Conservation (phyloP, 345 rosid genomes). For the Eutrema yunnanense region DNA sequence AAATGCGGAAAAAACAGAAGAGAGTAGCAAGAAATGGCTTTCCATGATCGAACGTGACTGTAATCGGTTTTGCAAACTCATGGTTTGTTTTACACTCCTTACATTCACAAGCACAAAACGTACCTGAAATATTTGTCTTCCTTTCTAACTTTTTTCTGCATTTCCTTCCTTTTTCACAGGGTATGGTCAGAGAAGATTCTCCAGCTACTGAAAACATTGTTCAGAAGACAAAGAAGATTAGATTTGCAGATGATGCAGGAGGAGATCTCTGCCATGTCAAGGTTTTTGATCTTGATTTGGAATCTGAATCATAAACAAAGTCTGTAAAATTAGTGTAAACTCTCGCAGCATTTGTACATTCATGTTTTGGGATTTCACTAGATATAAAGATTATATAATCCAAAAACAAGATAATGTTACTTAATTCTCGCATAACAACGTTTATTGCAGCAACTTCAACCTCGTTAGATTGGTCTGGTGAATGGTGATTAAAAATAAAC, state of each 20-base stretch:
- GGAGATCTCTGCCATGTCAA: constrained; percentile 73
- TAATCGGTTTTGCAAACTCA: constrained; percentile 79
- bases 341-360: not conserved
- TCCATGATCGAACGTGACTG: constrained; percentile 62
- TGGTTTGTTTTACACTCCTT: constrained; percentile 45
- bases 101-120: not conserved
- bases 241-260: constrained; percentile 88
- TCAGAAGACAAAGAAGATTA: constrained; percentile 61
- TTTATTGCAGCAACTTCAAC: not conserved
- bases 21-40: constrained; percentile 59
- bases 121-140: not conserved
- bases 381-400: not conserved
- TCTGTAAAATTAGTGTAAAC: not conserved
- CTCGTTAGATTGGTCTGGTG: not conserved
- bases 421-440: not conserved
- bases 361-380: not conserved
- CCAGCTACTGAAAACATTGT: constrained; percentile 24
- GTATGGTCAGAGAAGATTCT: constrained; percentile 35
- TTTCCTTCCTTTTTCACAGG: constrained; percentile 33
- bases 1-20: constrained; percentile 55
- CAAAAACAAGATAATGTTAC: not conserved
- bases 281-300: constrained; percentile 45
- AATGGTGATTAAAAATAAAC: not conserved
- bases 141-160: not conserved
- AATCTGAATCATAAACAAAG: constrained; percentile 17